These are phyloP conservation scores for Suhomyces bribrorum DNA, from an alignment of 1,139 yeast species.

Conservation along the genomic window DNA sequence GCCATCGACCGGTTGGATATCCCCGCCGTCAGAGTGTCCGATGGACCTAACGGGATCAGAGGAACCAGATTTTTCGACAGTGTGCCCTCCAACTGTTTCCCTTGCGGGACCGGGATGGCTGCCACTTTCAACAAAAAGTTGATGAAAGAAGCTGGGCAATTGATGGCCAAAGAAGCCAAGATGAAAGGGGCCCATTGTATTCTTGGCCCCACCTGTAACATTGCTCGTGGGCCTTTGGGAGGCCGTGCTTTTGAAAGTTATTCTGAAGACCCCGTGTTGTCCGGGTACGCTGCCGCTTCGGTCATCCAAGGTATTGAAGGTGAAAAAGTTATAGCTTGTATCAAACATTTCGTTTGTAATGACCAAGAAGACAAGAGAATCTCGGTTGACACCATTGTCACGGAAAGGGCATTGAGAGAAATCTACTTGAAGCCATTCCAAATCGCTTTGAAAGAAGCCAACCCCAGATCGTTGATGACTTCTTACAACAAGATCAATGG, in stretches of 20 bases:
- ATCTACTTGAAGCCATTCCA: conserved; percentile 24
- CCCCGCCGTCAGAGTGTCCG: conserved; percentile 34
- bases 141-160: conserved; percentile 29
- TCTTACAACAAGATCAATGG: conserved; percentile 23
- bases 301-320: conserved; percentile 35
- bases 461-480: conserved; percentile 22
- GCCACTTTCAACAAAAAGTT: conserved; percentile 43
- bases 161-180: conserved; percentile 39
- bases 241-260: conserved; percentile 40
- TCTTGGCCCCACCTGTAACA: conserved; percentile 38
- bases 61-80: conserved; percentile 36
- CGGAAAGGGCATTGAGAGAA: conserved; percentile 24
- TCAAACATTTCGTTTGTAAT: conserved; percentile 21
- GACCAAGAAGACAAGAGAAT: conserved; percentile 21
- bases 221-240: conserved; percentile 36
- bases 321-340: conserved; percentile 19
- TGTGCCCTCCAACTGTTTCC: conserved; percentile 38
- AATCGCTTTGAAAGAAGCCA: conserved; percentile 19
- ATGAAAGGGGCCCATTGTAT: conserved; percentile 36
- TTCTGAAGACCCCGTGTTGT: conserved; percentile 36
- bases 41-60: conserved; percentile 40
- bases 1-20: conserved; percentile 48
- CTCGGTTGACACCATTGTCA: conserved; percentile 18
- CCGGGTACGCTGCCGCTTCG: conserved; percentile 31
- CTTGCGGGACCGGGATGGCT: conserved; percentile 41